Percentiles rank a stretch among this genome's conserved stretches.
Conservation (phyloP, 2,329 filamentous ascomycete species). For the Pochonia chlamydosporia region DNA sequence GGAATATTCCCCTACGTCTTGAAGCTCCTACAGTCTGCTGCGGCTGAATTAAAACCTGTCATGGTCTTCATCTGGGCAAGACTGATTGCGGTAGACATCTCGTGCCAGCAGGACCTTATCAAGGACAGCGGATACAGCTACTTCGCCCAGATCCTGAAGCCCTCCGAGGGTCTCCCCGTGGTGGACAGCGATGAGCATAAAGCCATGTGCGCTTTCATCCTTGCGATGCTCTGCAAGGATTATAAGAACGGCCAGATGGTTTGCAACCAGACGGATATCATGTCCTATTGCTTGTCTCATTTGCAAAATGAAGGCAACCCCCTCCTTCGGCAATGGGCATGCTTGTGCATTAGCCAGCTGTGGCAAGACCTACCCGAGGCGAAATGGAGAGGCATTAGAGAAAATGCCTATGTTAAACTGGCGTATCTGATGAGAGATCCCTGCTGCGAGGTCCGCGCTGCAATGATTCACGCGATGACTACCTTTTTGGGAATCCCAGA, state of each 20-base stretch:
- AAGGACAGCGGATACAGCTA: slow-evolving; percentile 98
- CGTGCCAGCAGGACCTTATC: slow-evolving; percentile 86
- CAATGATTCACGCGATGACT: slow-evolving; percentile 89
- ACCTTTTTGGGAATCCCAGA: slow-evolving; percentile 93
- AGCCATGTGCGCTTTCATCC: slow-evolving; percentile 97
- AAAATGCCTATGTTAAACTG: slow-evolving; percentile 76
- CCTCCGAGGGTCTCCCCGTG: slow-evolving; percentile 75
- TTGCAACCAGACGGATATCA: slow-evolving; percentile 84
- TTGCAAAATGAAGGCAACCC: slow-evolving; percentile 82
- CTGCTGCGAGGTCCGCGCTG: slow-evolving; percentile 86
- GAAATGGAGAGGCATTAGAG: slow-evolving; percentile 92
- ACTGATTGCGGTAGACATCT: slow-evolving; percentile 89
- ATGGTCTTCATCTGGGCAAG: slow-evolving; percentile 99
- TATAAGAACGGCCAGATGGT: slow-evolving; percentile 89
- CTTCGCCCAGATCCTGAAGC: slow-evolving; percentile 88
- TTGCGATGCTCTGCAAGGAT: slow-evolving; percentile 93
- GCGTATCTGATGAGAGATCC: slow-evolving; percentile 77
- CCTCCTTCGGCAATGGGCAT: slow-evolving; percentile 89
- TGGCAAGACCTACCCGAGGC: slow-evolving; percentile 89
- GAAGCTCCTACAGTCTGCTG: slow-evolving; percentile 91
- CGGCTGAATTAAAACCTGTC: slow-evolving; percentile 88
- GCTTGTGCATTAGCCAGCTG: slow-evolving; percentile 88
- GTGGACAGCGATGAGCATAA: slow-evolving; percentile 90
- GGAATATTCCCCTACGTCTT: slow-evolving; percentile 99
- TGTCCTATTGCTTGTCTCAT: slow-evolving; percentile 80